Conservation (phyloP, 345 rosid species). For the Corchorus olitorius region DNA sequence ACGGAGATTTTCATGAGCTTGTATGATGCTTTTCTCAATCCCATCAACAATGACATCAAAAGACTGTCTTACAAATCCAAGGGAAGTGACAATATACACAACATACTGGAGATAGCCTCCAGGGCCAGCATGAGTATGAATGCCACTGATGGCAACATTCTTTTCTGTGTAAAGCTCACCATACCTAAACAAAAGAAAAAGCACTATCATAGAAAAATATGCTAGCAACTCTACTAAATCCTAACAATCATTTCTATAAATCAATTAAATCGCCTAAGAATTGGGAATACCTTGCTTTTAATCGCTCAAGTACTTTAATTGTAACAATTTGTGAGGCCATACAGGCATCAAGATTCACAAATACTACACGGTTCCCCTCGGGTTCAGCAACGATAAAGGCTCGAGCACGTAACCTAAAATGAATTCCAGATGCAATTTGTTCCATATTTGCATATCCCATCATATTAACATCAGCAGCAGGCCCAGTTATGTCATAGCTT, state of each 20-base stretch:
- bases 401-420: conserved; percentile 70
- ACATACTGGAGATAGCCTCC: conserved; percentile 82
- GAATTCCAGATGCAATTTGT: conserved; percentile 66
- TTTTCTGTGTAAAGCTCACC: conserved; percentile 62
- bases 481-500: conserved; percentile 82
- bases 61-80: conserved; percentile 76
- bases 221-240: conserved; percentile 3
- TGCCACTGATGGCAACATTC: conserved; percentile 79
- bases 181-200: conserved; percentile 41
- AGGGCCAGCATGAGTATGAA: conserved; percentile 80
- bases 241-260: neutral
- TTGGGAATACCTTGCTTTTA: conserved; percentile 58
- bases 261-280: conserved; percentile 2
- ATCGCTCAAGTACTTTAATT: conserved; percentile 65
- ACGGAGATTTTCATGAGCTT: conserved; percentile 74
- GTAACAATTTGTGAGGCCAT: conserved; percentile 76
- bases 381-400: conserved; percentile 68
- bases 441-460: conserved; percentile 72
- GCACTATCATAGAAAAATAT: neutral
- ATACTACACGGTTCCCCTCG: conserved; percentile 53
- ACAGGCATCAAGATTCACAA: conserved; percentile 81
- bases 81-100: conserved; percentile 71
- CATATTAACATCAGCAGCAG: conserved; percentile 85
- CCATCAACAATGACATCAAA: conserved; percentile 72
- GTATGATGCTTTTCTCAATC: conserved; percentile 61